Conservation (phyloP, 2,329 filamentous ascomycete species). For the Fusarium sp. region DNA sequence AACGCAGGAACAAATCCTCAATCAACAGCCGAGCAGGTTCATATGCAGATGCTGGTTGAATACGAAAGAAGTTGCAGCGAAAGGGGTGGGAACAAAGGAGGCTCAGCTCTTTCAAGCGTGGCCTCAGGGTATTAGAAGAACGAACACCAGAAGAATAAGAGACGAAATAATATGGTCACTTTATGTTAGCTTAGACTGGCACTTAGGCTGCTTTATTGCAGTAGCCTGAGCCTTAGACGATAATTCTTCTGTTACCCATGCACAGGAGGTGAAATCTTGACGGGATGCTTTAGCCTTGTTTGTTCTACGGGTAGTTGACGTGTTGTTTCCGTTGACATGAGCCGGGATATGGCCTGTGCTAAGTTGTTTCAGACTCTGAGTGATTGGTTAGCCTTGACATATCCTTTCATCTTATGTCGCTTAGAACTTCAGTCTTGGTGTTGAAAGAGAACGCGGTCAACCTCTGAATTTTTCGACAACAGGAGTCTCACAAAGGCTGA, state of each 20-base stretch:
- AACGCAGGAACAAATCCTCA: constrained; percentile 8
- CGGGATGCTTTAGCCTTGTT: constrained; percentile 7
- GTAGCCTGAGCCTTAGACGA: background rate
- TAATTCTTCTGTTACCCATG: background rate
- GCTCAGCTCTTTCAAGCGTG: constrained; percentile 16
- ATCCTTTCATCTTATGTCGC: background rate
- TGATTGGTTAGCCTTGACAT: background rate
- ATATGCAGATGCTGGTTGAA: constrained; percentile 1
- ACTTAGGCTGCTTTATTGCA: background rate
- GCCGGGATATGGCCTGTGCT: constrained; percentile 34
- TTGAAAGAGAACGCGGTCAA: background rate
- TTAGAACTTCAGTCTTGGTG: background rate
- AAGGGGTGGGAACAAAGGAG: constrained; percentile 31
- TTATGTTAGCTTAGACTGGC: background rate
- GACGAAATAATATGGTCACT: background rate
- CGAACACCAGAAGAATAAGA: background rate
- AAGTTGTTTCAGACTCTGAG: constrained; percentile 13
- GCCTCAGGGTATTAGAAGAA: background rate
- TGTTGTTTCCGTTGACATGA: constrained; percentile 31
- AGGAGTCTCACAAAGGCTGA: background rate
- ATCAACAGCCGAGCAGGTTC: background rate
- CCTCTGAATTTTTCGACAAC: background rate
- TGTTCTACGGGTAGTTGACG: constrained; percentile 1
- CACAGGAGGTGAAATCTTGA: constrained; percentile 18
- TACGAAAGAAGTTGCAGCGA: constrained; percentile 37